These are phyloP conservation scores for Acanthamoeba triangularis DNA, from an alignment of 208 protist species.

Conservation along the genomic window DNA sequence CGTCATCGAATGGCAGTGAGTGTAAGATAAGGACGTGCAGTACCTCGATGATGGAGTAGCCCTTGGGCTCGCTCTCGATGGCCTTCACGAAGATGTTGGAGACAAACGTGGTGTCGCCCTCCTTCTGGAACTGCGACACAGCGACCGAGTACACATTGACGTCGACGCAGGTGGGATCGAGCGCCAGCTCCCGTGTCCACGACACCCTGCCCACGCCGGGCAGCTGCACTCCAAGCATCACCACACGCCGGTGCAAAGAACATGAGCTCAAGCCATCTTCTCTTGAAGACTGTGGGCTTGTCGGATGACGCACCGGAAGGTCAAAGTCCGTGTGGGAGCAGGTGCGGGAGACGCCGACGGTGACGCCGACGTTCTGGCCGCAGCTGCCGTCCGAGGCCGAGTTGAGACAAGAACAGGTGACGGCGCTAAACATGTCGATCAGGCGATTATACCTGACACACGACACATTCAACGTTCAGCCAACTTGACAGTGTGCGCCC, in stretches of 20 bases:
- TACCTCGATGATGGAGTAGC: conserved; percentile 39
- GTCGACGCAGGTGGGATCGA: conserved; percentile 8
- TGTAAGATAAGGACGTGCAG: not conserved
- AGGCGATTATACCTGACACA: conserved; percentile 10
- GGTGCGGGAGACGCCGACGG: conserved; percentile 40
- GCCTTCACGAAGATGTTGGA: conserved; percentile 70
- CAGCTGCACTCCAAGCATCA: not conserved
- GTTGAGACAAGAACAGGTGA: not conserved
- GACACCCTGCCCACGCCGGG: not conserved
- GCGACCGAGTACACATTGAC: conserved; percentile 25
- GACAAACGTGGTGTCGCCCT: conserved; percentile 31
- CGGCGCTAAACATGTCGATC: conserved; percentile 11
- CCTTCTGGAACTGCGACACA: conserved; percentile 44
- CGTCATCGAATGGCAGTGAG: not conserved
- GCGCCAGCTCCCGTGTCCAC: not conserved
- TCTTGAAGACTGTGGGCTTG: no score
- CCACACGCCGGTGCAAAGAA: not conserved
- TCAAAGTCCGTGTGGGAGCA: not conserved
- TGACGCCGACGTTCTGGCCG: not conserved
- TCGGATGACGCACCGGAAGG: not conserved
- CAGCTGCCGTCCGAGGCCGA: not conserved
- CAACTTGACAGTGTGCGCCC: not conserved
- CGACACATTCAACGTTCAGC: not conserved
- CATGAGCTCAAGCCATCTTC: no score
- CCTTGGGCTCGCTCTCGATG: conserved; percentile 15